Base-by-base conservation (phyloP, 2,329 filamentous ascomycete genomes). In the Stagonosporopsis rhizophila region DNA sequence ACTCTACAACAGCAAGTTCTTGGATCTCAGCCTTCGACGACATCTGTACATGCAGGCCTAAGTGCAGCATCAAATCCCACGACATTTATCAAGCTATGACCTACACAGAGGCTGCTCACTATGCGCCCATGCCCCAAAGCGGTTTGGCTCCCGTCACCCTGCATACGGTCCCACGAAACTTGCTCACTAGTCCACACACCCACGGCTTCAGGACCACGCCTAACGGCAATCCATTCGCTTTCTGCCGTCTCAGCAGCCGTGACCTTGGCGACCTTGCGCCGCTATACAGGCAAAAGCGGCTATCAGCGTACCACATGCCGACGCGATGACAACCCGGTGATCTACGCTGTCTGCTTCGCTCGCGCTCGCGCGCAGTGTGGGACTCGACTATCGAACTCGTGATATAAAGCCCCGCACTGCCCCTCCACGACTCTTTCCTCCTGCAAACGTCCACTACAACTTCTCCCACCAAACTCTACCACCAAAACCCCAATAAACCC, bases 91-190 rank as follows among this genome's bases (percentile, higher is more conserved):
- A n/a, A 38, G 14, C 42, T 52, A 44, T 52, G 44, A 48, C 47
- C 53, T 47, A 46, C 42, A 42, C 47, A 19, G 37, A 51, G 42
- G 41, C 53, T 52, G 47, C 47, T 52, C 42, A 47, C 53, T 52
- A 56, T 56, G 53, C 47, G 47, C 47, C 52, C 53, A 44, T 35
- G 25, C 37, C 42, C 53, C 15, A 56, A 46, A 44, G 15, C 27
- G 53, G 47, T 30, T 20, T 44, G 44, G 53, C 47, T 52, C 44
- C 47, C 47, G 47, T 32, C 12, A 47, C 47, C 53, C 47, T 56
- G 53, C 53, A 56, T 48, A 48, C 42, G 34, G 52, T 58, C 62
- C 64, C 66, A 68, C 64, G 64, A 41, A 67, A 68, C 59, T 65
- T 68, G 65, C 65, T 66, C 65, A 68, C 39, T 54, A 52, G 57